Conservation (phyloP, 2,329 filamentous ascomycete genomes). For the Graphiopsis chlorocephala region DNA sequence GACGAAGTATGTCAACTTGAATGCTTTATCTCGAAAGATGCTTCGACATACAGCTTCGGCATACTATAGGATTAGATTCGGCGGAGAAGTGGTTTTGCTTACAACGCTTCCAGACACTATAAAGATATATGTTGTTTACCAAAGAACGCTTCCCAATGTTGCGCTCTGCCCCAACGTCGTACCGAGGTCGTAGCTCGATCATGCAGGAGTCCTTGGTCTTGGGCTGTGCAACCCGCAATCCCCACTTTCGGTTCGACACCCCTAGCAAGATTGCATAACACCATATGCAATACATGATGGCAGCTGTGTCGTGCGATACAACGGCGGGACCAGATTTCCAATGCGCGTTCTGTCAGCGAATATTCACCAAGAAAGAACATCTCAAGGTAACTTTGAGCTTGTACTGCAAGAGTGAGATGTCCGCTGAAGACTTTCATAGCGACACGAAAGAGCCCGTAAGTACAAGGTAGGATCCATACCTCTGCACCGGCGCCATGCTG, state of each 20-base stretch:
- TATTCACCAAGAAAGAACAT: slow-evolving; percentile 1
- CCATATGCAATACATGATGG: neutral
- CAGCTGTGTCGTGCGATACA: neutral
- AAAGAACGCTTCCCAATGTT: neutral
- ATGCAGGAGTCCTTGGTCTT: neutral
- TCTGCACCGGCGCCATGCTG: neutral
- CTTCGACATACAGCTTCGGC: no score
- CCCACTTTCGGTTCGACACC: neutral
- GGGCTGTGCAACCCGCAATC: neutral
- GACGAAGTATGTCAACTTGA: no score
- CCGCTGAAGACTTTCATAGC: neutral
- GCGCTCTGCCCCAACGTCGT: neutral
- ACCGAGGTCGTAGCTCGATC: neutral
- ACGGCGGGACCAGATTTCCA: neutral
- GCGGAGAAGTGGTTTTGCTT: no score
- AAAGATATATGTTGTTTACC: neutral
- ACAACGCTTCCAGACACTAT: no score
- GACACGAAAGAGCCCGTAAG: slow-evolving; percentile 3
- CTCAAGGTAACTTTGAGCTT: neutral
- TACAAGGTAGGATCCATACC: neutral
- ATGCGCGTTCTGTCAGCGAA: neutral
- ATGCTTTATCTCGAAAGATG: no score
- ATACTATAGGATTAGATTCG: no score
- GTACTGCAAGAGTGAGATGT: neutral
- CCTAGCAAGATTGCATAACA: neutral